Evolutionary conservation across 768 basidiomycete species (phyloP), one percentile per base, ranked within the genome.

Genomic region (Podaxis sp.): DNA sequence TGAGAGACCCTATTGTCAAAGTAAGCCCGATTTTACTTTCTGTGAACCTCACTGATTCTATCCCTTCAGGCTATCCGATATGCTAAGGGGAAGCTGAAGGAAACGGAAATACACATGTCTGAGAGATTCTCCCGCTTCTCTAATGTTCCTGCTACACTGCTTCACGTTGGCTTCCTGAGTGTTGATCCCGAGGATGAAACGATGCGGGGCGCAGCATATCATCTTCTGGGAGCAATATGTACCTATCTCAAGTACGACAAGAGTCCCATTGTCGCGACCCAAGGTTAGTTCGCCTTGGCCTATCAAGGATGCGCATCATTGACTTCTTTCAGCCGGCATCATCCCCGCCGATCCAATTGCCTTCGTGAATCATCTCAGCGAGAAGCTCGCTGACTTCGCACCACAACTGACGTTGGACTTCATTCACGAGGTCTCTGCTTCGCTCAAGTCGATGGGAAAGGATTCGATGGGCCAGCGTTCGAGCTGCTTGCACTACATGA

Each of bases 401-500:
- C 93, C 94, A 10, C 84, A 91, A 36, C 76, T 96, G 35, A 95
- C 93, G 0, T 76, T 96, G 16, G 94, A 96, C 71, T 92, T 96
- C 72, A 77, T 95, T 56, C 84, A 87, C n/a, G 94, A 95, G 72
- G 90, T 95, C 28, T 84, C 84, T 35, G 81, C 81, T 0, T 82
- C 86, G 2, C 84, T 91, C 78, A 74, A 77, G n/a, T 75, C 77
- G 50, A 80, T 76, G 78, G 79, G 69, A 62, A 74, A 74, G 64
- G 61, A 68, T 4, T 69, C 66, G 2, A 63, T 69, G 67, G 79
- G 73, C 1, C 87, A 89, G 51, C 86, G 87, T 40, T 84, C 91
- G 42, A 83, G 81, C 62, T 93, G 88, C 67, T 70, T 95, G 21
- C 85, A 89, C 61, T 95, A 93, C 68, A 80, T 96, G 79, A 85